These are phyloP conservation scores for Verticillium nubilum DNA, from an alignment of 2,329 filamentous ascomycete species.

Conservation along the genomic window DNA sequence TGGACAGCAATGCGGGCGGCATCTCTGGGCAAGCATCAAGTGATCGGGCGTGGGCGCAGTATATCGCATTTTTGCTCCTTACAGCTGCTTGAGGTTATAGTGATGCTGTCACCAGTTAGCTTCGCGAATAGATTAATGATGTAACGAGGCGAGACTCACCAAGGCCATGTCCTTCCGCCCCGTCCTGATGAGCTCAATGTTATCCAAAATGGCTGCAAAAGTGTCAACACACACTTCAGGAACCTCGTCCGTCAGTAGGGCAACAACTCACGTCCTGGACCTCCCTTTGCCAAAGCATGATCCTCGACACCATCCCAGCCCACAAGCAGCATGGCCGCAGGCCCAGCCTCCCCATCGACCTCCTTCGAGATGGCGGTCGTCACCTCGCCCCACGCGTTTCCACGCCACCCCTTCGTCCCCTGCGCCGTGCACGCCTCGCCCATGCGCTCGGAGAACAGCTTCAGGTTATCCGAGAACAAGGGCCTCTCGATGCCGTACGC, in stretches of 20 bases:
- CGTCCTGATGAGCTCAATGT: constrained; percentile 24
- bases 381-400: constrained; percentile 26
- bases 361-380: constrained; percentile 19
- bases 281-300: constrained; percentile 22
- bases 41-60: neutral
- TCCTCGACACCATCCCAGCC: constrained; percentile 34
- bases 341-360: constrained; percentile 19
- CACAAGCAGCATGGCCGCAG: constrained; percentile 25
- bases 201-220: constrained; percentile 26
- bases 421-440: constrained; percentile 15
- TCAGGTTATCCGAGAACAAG: constrained; percentile 6
- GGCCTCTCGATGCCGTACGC: constrained; percentile 23
- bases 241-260: neutral
- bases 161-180: constrained; percentile 23
- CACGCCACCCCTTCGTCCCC: constrained; percentile 22
- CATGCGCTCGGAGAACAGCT: constrained; percentile 23
- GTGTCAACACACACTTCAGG: too few relatives aligned
- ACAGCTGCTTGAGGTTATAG: constrained; percentile 8
- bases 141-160: constrained; percentile 19
- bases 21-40: neutral
- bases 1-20: too few relatives aligned
- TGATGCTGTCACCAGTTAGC: constrained; percentile 6
- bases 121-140: neutral
- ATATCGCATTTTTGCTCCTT: neutral
- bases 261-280: constrained; percentile 14